Percentiles rank a stretch among this genome's conserved stretches.
Evolutionary conservation across 768 basidiomycete genomes (phyloP).

Genomic region (Lentinus tigrinus): DNA sequence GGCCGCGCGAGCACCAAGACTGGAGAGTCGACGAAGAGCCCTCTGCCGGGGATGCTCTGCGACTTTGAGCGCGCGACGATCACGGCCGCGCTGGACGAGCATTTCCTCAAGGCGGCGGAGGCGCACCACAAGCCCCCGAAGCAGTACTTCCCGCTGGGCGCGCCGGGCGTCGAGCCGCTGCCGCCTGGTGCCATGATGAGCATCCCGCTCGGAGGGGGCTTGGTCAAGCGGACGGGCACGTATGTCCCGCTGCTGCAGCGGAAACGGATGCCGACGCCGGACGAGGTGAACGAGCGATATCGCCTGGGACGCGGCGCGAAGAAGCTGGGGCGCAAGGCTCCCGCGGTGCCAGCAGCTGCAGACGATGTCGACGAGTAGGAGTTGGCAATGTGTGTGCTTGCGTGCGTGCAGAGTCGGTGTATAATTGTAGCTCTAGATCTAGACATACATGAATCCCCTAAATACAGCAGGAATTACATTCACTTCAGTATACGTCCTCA

Average conservation of each 20-base stretch:
- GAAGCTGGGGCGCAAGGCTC: conserved; percentile 23
- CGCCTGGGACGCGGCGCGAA: conserved; percentile 60
- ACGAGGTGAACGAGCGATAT: conserved; percentile 80
- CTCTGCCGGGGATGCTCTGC: conserved; percentile 21
- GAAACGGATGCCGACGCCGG: conserved; percentile 66
- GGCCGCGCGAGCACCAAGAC: conserved; percentile 40
- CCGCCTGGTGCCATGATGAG: conserved; percentile 34
- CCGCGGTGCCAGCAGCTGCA: neutral
- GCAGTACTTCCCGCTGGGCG: conserved; percentile 36
- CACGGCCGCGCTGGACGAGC: conserved; percentile 57
- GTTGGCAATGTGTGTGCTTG: too few species aligned
- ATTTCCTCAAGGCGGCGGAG: conserved; percentile 61
- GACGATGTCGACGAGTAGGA: conserved; percentile 18
- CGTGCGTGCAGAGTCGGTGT: neutral
- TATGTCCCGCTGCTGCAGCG: conserved; percentile 70
- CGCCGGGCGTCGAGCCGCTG: conserved; percentile 8
- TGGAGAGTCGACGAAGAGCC: conserved; percentile 21
- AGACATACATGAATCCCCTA: conserved; percentile 9
- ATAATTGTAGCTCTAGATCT: conserved; percentile 9
- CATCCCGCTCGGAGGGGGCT: conserved; percentile 74
- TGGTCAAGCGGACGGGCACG: conserved; percentile 53
- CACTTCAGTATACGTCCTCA: neutral
- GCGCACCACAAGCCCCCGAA: conserved; percentile 46
- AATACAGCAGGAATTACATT: conserved; percentile 4
- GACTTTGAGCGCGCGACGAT: conserved; percentile 58